A percentile compares a stretch with the other conserved stretches of the same genome.
phyloP scores from a whole-genome alignment of 129 eudicot species.

The Scalesia atractyloides region DNA sequence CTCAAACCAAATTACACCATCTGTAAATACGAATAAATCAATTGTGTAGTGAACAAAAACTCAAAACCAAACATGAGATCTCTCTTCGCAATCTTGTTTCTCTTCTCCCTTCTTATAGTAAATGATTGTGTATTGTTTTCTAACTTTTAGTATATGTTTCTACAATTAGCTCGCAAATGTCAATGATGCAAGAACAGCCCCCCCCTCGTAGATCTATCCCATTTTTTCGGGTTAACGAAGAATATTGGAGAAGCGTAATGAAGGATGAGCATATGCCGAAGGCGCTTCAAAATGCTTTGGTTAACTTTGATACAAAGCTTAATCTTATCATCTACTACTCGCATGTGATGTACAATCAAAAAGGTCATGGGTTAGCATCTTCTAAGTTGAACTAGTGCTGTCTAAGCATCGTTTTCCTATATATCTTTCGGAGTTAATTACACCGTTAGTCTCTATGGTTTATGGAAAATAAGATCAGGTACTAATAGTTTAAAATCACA shows the following conservation, averaged over 20 bases:
- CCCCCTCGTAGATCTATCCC: too few species aligned
- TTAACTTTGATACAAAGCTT: constrained; percentile 36
- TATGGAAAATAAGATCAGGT: too few species aligned
- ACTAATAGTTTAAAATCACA: too few species aligned
- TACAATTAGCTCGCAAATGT: constrained; percentile 32
- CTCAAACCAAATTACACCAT: background rate
- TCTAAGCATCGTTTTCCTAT: background rate
- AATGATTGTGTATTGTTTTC: background rate
- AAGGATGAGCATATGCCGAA: constrained; percentile 58
- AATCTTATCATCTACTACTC: constrained; percentile 40
- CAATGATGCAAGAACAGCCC: constrained; percentile 48
- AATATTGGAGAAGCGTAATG: constrained; percentile 56
- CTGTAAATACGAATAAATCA: constrained; percentile 5
- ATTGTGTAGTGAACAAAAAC: background rate
- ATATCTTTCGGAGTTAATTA: too few species aligned
- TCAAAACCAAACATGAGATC: constrained; percentile 31
- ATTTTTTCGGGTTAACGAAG: too few species aligned
- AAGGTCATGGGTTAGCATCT: constrained; percentile 29
- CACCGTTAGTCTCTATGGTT: too few species aligned
- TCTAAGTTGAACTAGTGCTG: constrained; percentile 24
- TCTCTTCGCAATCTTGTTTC: constrained; percentile 22
- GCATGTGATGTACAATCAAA: constrained; percentile 31
- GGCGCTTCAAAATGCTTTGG: constrained; percentile 36
- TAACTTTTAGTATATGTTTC: background rate
- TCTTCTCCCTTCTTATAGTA: constrained; percentile 44